A percentile compares a stretch with the other conserved stretches of the same genome.
Evolutionary conservation across 1,284 basidiomycete species (phyloP).

Genomic region (Melampsora larici-populina): DNA sequence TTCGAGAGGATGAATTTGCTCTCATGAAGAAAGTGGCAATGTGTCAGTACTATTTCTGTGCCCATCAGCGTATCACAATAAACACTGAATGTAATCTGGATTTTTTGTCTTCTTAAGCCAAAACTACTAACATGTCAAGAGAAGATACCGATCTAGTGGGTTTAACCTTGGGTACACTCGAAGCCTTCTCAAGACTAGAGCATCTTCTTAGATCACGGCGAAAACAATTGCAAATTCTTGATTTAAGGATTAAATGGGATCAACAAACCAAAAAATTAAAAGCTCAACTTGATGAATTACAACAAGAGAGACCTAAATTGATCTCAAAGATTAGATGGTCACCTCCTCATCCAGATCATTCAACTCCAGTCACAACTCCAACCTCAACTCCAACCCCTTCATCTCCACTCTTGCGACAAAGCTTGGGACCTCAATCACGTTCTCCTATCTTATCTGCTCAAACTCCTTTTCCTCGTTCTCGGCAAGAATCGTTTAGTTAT

Average conservation of each 20-base stretch:
- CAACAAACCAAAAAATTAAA: conserved; percentile 35
- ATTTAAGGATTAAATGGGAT: conserved; percentile 40
- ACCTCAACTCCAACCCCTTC: no score
- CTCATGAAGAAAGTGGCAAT: conserved; percentile 43
- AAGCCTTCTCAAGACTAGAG: conserved; percentile 41
- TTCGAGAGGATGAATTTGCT: conserved; percentile 41
- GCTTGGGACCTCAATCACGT: background rate
- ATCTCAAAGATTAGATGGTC: conserved; percentile 31
- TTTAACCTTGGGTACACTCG: conserved; percentile 33
- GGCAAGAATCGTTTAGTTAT: conserved; percentile 2
- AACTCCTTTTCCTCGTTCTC: conserved; percentile 22
- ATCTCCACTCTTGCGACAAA: conserved; percentile 16
- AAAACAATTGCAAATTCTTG: conserved; percentile 37
- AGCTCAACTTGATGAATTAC: conserved; percentile 25
- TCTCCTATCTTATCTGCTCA: conserved; percentile 1
- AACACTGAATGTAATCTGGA: background rate
- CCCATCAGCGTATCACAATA: background rate
- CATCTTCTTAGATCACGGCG: conserved; percentile 40
- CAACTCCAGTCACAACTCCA: background rate
- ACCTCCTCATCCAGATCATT: conserved; percentile 2
- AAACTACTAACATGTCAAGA: conserved; percentile 43
- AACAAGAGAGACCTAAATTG: conserved; percentile 18
- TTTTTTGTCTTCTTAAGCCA: conserved; percentile 7
- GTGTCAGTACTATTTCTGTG: conserved; percentile 25
- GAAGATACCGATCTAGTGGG: conserved; percentile 43